Conservation (phyloP, 2,329 filamentous ascomycete genomes). For the Basipetospora chlamydospora region DNA sequence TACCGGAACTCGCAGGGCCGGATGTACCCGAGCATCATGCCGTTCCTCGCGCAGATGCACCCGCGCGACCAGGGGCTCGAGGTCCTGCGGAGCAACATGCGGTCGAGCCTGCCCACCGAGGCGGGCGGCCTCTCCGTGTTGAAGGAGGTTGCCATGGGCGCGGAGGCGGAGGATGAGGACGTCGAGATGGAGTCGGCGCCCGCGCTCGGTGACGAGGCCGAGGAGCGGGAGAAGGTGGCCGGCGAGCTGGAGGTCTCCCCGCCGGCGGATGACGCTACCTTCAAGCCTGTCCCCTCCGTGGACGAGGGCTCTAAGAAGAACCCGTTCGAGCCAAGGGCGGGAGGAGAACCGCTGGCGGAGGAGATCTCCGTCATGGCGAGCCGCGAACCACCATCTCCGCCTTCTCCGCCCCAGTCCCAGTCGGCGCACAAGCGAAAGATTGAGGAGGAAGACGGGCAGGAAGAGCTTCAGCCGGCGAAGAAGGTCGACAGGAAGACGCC, state of each 20-base stretch:
- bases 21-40: slow-evolving; percentile 60
- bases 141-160: slow-evolving; percentile 7
- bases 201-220: slow-evolving; percentile 18
- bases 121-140: neutral
- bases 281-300: neutral
- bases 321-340: slow-evolving; percentile 18
- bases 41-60: slow-evolving; percentile 58
- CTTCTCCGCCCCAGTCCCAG: no score
- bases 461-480: slow-evolving; percentile 13
- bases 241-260: slow-evolving; percentile 4
- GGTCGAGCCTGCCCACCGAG: slow-evolving; percentile 16
- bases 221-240: slow-evolving; percentile 8
- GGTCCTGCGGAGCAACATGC: slow-evolving; percentile 48
- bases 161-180: slow-evolving; percentile 22
- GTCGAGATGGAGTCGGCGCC: no score
- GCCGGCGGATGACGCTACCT: neutral
- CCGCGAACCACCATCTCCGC: slow-evolving; percentile 8
- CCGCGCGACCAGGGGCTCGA: slow-evolving; percentile 53
- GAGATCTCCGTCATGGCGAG: neutral
- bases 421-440: slow-evolving; percentile 26
- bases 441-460: slow-evolving; percentile 14
- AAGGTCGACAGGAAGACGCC: slow-evolving; percentile 9
- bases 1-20: slow-evolving; percentile 48
- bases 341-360: slow-evolving; percentile 8
- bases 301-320: slow-evolving; percentile 13